Evolutionary conservation across 2,329 filamentous ascomycete species (phyloP).

Genomic region (Verticillium klebahnii): DNA sequence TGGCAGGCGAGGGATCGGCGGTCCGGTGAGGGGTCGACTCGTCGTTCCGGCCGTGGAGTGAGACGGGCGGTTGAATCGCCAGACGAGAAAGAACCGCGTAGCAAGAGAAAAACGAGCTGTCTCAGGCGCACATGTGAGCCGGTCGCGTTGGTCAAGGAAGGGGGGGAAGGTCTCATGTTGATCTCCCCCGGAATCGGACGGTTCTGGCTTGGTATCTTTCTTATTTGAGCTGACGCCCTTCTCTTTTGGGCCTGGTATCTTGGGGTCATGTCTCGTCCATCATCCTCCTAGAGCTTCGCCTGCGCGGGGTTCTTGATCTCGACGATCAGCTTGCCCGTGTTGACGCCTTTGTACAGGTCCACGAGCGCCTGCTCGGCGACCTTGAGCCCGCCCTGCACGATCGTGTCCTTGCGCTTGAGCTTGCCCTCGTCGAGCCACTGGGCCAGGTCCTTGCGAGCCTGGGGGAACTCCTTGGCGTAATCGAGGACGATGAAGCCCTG

Average conservation of each 20-base stretch:
- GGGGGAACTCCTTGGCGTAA: slow-evolving; percentile 50
- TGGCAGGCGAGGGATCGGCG: neutral
- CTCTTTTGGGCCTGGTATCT: neutral
- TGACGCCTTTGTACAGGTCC: slow-evolving; percentile 62
- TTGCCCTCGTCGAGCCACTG: slow-evolving; percentile 67
- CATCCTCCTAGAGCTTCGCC: neutral
- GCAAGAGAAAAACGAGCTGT: neutral
- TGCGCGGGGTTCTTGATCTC: slow-evolving; percentile 36
- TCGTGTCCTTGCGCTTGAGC: slow-evolving; percentile 65
- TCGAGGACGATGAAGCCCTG: slow-evolving; percentile 73
- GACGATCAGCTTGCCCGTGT: slow-evolving; percentile 63
- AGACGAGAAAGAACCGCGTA: neutral
- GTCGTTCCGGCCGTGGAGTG: neutral
- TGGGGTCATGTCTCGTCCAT: neutral
- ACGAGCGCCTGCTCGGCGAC: slow-evolving; percentile 59
- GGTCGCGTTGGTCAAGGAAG: neutral
- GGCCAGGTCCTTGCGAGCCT: slow-evolving; percentile 55
- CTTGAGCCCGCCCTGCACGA: slow-evolving; percentile 62
- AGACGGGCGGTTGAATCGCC: neutral
- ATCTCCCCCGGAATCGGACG: neutral
- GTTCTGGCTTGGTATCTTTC: neutral
- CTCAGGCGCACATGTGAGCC: neutral
- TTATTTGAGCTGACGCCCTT: neutral
- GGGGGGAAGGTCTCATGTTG: neutral
- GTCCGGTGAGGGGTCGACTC: neutral